Percentiles rank a stretch among this genome's conserved stretches.
These are phyloP conservation scores for Papilionanthe hybrid DNA, from an alignment of 116 monocot species.

Conservation along the genomic window DNA sequence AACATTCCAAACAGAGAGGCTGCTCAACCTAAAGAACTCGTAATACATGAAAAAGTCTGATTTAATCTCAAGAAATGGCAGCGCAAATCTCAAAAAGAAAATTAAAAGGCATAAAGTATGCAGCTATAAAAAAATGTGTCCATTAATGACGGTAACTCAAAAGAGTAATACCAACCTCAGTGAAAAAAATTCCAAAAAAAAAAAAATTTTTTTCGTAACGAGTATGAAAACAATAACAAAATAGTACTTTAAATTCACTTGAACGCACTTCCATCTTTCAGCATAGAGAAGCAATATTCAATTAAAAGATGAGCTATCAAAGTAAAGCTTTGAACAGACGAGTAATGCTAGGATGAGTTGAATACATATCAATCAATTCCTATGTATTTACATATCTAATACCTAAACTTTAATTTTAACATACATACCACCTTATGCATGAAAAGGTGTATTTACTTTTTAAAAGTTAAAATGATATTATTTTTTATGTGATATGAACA, in stretches of 20 bases:
- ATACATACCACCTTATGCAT: no score
- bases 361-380: no score
- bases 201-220: neutral
- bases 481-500: no score
- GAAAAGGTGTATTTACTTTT: no score
- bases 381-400: no score
- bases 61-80: neutral
- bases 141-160: neutral
- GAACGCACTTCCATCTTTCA: neutral
- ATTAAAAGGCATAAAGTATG: neutral
- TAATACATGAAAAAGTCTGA: neutral
- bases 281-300: neutral
- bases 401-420: no score
- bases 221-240: neutral
- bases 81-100: neutral
- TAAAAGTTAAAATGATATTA: no score
- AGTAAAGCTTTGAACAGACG: neutral
- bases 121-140: neutral
- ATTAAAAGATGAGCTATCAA: neutral
- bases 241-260: neutral
- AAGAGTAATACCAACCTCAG: neutral
- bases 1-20: slow-evolving; percentile 93
- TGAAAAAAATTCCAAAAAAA: neutral
- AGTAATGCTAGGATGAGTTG: neutral
- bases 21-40: slow-evolving; percentile 71